These are phyloP conservation scores for Schizochytrium sp. DNA, from an alignment of 108 stramenopile species.

Conservation along the genomic window DNA sequence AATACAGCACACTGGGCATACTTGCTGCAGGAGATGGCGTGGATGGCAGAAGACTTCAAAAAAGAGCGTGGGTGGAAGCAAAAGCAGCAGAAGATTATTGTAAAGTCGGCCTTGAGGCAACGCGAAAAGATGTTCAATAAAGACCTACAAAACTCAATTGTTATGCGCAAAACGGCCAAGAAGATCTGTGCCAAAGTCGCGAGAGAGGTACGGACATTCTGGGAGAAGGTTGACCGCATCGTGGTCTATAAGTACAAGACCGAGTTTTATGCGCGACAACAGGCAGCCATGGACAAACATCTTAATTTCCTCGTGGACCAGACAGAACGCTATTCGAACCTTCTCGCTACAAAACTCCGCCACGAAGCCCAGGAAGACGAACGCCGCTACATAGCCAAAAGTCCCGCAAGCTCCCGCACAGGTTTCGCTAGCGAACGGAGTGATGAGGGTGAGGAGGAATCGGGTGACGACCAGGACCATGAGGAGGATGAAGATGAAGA, in stretches of 20 bases:
- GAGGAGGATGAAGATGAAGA: background rate
- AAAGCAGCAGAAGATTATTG: constrained; percentile 68
- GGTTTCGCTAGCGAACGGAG: background rate
- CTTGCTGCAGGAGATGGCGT: constrained; percentile 77
- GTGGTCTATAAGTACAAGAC: constrained; percentile 76
- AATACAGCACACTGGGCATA: constrained; percentile 73
- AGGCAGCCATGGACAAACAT: constrained; percentile 78
- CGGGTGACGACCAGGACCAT: constrained; percentile 5
- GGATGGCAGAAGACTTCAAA: constrained; percentile 78
- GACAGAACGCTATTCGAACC: constrained; percentile 75
- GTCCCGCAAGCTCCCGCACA: too few species aligned
- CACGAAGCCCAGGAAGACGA: constrained; percentile 34
- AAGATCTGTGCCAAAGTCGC: constrained; percentile 68
- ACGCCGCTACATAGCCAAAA: background rate
- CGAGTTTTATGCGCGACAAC: constrained; percentile 68
- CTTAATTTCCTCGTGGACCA: constrained; percentile 75
- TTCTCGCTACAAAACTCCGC: constrained; percentile 63
- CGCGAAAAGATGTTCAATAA: constrained; percentile 61
- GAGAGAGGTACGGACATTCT: constrained; percentile 72
- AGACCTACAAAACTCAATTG: constrained; percentile 65
- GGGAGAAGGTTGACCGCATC: constrained; percentile 74
- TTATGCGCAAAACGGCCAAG: constrained; percentile 65
- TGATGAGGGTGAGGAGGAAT: background rate
- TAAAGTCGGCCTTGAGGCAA: constrained; percentile 65
- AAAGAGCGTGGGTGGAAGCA: constrained; percentile 70